Conservation (phyloP, 2,329 filamentous ascomycete genomes). For the Sclerotinia glacialis region DNA sequence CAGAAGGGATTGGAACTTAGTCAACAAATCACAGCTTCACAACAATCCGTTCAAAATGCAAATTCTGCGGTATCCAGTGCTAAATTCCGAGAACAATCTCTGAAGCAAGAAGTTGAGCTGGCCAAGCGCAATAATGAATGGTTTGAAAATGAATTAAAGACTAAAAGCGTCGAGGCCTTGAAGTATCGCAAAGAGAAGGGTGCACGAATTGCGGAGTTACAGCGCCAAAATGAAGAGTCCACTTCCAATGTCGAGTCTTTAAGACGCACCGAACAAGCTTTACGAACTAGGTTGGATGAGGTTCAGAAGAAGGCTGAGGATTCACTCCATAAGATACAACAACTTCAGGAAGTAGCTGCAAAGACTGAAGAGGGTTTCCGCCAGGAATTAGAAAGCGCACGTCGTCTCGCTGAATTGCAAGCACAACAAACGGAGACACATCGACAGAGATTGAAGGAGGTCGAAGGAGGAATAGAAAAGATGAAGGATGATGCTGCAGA, state of each 20-base stretch:
- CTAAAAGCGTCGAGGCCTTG: conserved; percentile 79
- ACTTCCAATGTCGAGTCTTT: conserved; percentile 73
- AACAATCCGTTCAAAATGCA: conserved; percentile 79
- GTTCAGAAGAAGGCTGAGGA: conserved; percentile 86
- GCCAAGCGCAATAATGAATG: conserved; percentile 89
- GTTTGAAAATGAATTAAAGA: conserved; percentile 88
- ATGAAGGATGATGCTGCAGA: conserved; percentile 61
- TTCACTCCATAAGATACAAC: conserved; percentile 74
- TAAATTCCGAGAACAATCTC: conserved; percentile 84
- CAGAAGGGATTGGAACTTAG: conserved; percentile 81
- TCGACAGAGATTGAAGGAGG: conserved; percentile 65
- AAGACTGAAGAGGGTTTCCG: conserved; percentile 83
- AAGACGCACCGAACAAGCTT: conserved; percentile 73
- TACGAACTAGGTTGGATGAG: conserved; percentile 78
- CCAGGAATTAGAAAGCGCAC: conserved; percentile 78
- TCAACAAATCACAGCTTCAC: conserved; percentile 75
- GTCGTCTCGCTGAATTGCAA: conserved; percentile 78
- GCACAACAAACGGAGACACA: conserved; percentile 72
- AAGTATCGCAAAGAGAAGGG: conserved; percentile 95
- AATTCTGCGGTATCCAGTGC: conserved; percentile 76
- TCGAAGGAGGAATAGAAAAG: conserved; percentile 60
- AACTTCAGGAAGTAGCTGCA: conserved; percentile 78
- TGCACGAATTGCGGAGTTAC: conserved; percentile 80
- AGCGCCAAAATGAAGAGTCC: conserved; percentile 84
- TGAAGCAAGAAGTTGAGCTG: conserved; percentile 87